Base-by-base conservation (phyloP, 208 protist species). In the Crithidia sp. region DNA sequence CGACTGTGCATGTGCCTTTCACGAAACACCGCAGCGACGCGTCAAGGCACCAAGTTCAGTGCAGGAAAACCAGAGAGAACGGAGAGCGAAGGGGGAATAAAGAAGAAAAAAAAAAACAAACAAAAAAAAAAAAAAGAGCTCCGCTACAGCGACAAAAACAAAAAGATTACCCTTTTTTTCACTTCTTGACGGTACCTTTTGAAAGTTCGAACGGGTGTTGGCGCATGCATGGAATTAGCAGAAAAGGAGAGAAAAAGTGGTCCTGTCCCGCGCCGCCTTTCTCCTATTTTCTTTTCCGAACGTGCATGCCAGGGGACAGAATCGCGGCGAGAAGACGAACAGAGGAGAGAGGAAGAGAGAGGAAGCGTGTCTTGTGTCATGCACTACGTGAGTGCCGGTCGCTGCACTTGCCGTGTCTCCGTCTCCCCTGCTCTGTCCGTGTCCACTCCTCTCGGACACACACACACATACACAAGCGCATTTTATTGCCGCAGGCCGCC, bases 241-340 rank as follows among this genome's bases (percentile, higher is more conserved):
- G 28, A 28, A 28, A 28, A 66, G 16, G 37, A 66, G 37, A 50
- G 53, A 39, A 65, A 45, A 62, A 62, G 40, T 43, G 17, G 10
- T 54, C 13, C 9, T 43, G 6, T 50, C 28, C 28, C 28, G 1
- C 28, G 28, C 28, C 28, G 13, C n/a, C 9, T 41, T 52, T 6
- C 13, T 19, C 5, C 4, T 4, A 13, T 45, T 61, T 16, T 5
- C 28, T 61, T 61, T 13, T 17, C 56, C 44, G 9, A 9, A 41
- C 5, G 1, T 28, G 28, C 28, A 28, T 28, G 28, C 28, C 28
- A 28, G 28, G 28, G 28, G 28, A 28, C 28, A 28, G 28, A 28
- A 28, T 28, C 28, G 28, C 28, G 28, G 28, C 28, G 28, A 45
- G 17, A 61, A 61, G 17, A 61, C 5, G 39, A 61, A 61, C 13